phyloP scores from a whole-genome alignment of 1,139 yeast species.

The Wickerhamiella pararugosa region DNA sequence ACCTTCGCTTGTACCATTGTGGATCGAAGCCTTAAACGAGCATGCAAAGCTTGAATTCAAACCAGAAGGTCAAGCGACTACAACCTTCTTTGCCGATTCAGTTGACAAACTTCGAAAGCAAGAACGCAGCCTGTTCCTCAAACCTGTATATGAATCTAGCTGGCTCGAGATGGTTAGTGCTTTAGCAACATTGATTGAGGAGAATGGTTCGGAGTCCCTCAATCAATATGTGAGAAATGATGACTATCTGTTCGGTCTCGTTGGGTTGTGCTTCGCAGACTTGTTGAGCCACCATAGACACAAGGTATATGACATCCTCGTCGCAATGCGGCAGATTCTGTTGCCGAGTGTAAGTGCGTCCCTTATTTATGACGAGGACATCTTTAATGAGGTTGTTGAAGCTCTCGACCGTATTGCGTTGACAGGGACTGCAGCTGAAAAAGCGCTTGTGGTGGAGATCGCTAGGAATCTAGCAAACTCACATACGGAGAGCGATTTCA shows the following conservation, averaged over 20 bases:
- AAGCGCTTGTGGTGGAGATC: constrained; percentile 39
- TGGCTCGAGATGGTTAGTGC: constrained; percentile 78
- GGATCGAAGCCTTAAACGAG: constrained; percentile 67
- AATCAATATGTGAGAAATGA: constrained; percentile 36
- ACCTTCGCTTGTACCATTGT: constrained; percentile 49
- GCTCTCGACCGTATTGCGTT: constrained; percentile 58
- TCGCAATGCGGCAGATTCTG: constrained; percentile 43
- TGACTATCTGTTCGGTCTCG: constrained; percentile 65
- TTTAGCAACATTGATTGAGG: constrained; percentile 43
- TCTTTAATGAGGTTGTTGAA: constrained; percentile 64
- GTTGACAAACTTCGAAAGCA: constrained; percentile 24
- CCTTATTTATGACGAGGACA: constrained; percentile 48
- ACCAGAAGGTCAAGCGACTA: constrained; percentile 29
- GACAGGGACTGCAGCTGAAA: constrained; percentile 41
- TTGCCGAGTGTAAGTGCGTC: constrained; percentile 40
- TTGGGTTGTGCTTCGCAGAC: constrained; percentile 73
- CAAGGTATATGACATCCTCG: constrained; percentile 31
- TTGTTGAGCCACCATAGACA: constrained; percentile 30
- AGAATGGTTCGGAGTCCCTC: constrained; percentile 7
- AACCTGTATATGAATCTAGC: constrained; percentile 43
- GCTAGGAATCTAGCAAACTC: constrained; percentile 33
- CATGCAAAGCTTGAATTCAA: constrained; percentile 54
- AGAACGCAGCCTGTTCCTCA: constrained; percentile 20
- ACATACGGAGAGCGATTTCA: constrained; percentile 32
- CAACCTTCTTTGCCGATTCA: constrained; percentile 16